Evolutionary conservation across 2,329 filamentous ascomycete species (phyloP).

Genomic region (Ceratocystis smalleyi): DNA sequence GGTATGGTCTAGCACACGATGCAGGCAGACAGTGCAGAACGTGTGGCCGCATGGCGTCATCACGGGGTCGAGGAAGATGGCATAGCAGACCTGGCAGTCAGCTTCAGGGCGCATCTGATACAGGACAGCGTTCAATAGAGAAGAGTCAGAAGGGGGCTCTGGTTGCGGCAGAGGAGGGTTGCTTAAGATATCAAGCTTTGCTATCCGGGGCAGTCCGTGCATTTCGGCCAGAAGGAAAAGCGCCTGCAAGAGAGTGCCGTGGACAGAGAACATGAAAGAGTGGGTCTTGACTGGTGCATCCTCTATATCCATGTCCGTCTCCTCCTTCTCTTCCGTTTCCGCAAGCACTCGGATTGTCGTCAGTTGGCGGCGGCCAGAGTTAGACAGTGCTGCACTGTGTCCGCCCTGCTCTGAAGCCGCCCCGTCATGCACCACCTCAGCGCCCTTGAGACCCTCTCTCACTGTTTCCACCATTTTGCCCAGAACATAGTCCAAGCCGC

Average conservation of each 20-base stretch:
- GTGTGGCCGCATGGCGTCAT: constrained; percentile 83
- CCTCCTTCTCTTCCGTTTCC: background rate
- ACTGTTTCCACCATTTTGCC: constrained; percentile 53
- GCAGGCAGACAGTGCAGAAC: constrained; percentile 67
- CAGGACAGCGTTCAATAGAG: constrained; percentile 38
- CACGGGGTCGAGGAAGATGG: constrained; percentile 62
- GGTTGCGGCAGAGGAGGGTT: background rate
- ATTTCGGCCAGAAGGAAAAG: constrained; percentile 4
- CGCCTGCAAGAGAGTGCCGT: constrained; percentile 4
- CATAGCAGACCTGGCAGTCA: constrained; percentile 81
- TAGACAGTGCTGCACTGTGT: background rate
- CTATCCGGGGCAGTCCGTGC: constrained; percentile 1
- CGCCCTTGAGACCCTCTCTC: constrained; percentile 34
- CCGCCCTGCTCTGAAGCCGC: background rate
- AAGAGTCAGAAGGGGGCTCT: background rate
- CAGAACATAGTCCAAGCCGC: constrained; percentile 59
- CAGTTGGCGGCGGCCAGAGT: background rate
- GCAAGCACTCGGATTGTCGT: background rate
- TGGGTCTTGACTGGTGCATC: background rate
- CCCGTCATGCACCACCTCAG: constrained; percentile 20
- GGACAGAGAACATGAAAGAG: background rate
- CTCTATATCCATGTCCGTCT: background rate
- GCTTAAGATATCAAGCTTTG: constrained; percentile 1
- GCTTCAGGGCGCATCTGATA: constrained; percentile 51
- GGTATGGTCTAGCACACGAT: constrained; percentile 61